These are phyloP conservation scores for Globisporangium carolinianum DNA, from an alignment of 352 stramenopile genomes.

Conservation along the genomic window DNA sequence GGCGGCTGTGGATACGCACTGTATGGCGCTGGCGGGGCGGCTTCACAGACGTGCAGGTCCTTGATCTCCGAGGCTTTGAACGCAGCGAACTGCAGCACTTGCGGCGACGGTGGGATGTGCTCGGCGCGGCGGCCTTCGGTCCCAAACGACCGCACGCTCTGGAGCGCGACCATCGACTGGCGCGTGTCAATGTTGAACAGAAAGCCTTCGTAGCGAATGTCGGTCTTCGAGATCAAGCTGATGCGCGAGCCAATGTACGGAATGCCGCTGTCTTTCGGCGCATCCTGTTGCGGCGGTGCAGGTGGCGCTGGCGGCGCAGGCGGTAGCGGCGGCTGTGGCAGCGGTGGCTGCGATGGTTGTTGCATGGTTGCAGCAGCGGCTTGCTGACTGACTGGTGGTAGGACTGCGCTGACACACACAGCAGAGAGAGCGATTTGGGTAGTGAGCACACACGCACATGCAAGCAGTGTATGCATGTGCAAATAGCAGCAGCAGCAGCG, in stretches of 20 bases:
- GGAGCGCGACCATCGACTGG: conserved; percentile 75
- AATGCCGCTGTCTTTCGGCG: conserved; percentile 48
- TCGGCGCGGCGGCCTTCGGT: conserved; percentile 68
- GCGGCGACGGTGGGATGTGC: conserved; percentile 66
- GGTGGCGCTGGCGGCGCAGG: conserved; percentile 1
- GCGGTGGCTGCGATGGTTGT: conserved; percentile 10
- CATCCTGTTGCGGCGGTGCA: conserved; percentile 6
- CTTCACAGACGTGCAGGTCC: conserved; percentile 79
- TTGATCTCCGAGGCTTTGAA: conserved; percentile 86
- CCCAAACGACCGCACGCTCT: conserved; percentile 79
- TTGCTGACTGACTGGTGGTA: background rate
- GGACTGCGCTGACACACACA: background rate
- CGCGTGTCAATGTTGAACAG: conserved; percentile 84
- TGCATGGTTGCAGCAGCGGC: background rate
- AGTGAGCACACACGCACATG: background rate
- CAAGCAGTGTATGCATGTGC: background rate
- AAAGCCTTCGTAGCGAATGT: conserved; percentile 82
- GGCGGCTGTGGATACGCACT: conserved; percentile 11
- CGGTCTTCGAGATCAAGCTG: conserved; percentile 82
- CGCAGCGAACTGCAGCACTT: conserved; percentile 70
- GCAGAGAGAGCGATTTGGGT: background rate
- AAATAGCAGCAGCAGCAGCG: background rate
- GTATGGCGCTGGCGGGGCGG: conserved; percentile 25
- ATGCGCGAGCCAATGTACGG: conserved; percentile 82
- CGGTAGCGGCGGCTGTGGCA: conserved; percentile 13